Percentiles rank a stretch among this genome's conserved stretches.
Conservation (phyloP, 257 asterid species). For the Fraxinus quadrangulata region DNA sequence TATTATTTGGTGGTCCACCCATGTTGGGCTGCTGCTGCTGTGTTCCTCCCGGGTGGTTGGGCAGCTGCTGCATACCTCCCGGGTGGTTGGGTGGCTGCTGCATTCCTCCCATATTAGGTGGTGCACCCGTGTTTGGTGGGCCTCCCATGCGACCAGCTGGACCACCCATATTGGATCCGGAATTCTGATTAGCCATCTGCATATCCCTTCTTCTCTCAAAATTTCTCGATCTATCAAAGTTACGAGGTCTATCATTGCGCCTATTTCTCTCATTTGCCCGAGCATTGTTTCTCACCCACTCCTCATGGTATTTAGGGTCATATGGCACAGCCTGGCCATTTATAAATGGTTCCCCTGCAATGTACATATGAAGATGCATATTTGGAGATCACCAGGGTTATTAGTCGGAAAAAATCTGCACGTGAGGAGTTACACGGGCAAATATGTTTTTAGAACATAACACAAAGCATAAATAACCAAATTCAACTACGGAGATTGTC, state of each 20-base stretch:
- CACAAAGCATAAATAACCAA: no score
- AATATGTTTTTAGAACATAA: no score
- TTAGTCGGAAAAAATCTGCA: neutral
- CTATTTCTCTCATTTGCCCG: slow-evolving; percentile 79
- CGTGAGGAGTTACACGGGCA: neutral
- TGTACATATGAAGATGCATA: slow-evolving; percentile 7
- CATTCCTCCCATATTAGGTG: neutral
- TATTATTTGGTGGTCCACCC: slow-evolving; percentile 26
- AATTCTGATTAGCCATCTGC: slow-evolving; percentile 34
- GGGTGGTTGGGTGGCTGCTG: slow-evolving; percentile 22
- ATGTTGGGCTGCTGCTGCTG: slow-evolving; percentile 26
- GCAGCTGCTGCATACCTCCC: slow-evolving; percentile 22
- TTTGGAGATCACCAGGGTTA: neutral
- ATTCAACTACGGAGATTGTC: no score
- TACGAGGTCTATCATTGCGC: slow-evolving; percentile 83
- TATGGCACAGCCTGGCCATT: slow-evolving; percentile 95
- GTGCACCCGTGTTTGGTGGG: slow-evolving; percentile 20
- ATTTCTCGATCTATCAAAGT: slow-evolving; percentile 67
- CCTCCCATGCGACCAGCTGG: neutral
- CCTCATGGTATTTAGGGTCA: slow-evolving; percentile 90
- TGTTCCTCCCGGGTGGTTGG: neutral
- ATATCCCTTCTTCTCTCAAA: slow-evolving; percentile 55
- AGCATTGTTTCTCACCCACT: slow-evolving; percentile 91
- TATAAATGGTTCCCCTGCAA: slow-evolving; percentile 90
- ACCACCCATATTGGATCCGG: slow-evolving; percentile 36